A percentile compares a stretch with the other conserved stretches of the same genome.
phyloP scores from a whole-genome alignment of 306 rosid species.

The Cicer cuneatum region DNA sequence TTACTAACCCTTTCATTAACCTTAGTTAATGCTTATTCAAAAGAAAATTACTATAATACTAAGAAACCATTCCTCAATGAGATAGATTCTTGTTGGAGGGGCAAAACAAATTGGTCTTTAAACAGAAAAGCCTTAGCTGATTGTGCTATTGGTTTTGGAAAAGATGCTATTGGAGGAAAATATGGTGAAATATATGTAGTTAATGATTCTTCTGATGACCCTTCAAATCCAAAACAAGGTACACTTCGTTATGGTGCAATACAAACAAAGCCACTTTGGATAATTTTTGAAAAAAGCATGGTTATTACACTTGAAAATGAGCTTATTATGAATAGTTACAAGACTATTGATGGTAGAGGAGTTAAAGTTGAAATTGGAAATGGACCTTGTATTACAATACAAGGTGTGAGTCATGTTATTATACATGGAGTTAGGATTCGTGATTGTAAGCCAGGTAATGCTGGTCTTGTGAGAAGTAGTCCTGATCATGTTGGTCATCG shows the following conservation, averaged over 20 bases:
- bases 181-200: conserved; percentile 64
- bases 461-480: conserved; percentile 64
- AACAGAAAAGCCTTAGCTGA: conserved; percentile 70
- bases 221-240: conserved; percentile 67
- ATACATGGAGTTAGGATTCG: conserved; percentile 85
- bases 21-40: conserved; percentile 42
- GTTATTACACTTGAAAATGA: conserved; percentile 65
- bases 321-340: conserved; percentile 73
- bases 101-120: conserved; percentile 61
- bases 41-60: conserved; percentile 27
- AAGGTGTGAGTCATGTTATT: conserved; percentile 75
- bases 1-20: conserved; percentile 49
- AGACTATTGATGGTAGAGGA: conserved; percentile 93
- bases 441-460: conserved; percentile 73
- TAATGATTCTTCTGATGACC: conserved; percentile 66
- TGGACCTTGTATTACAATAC: conserved; percentile 87
- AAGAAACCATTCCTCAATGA: conserved; percentile 49
- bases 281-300: conserved; percentile 66
- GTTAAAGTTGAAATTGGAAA: conserved; percentile 73
- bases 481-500: conserved; percentile 69
- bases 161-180: conserved; percentile 74
- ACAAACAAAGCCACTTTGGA: conserved; percentile 77
- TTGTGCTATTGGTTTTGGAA: conserved; percentile 79
- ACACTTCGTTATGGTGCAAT: conserved; percentile 83
- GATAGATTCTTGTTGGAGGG: conserved; percentile 78